phyloP scores from a whole-genome alignment of 1,139 yeast genomes.

The Sugiyamaella grinbergsii region DNA sequence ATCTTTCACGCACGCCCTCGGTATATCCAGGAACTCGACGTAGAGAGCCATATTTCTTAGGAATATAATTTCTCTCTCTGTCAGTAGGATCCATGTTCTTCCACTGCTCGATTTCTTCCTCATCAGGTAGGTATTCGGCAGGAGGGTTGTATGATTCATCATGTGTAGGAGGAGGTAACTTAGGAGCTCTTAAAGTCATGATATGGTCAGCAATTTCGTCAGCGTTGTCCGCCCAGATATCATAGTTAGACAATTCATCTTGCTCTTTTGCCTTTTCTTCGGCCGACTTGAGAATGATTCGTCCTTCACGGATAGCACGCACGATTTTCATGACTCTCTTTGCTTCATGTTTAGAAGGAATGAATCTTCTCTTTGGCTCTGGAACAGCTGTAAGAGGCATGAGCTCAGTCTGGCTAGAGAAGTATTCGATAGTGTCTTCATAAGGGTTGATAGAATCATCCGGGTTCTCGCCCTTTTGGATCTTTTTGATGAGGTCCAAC shows the following conservation, averaged over 20 bases:
- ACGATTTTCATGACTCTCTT: conserved; percentile 95
- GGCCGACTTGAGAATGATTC: conserved; percentile 67
- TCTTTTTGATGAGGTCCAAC: conserved; percentile 80
- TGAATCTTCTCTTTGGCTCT: conserved; percentile 95
- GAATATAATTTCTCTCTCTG: conserved; percentile 75
- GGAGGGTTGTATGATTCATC: conserved; percentile 98
- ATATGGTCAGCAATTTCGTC: conserved; percentile 69
- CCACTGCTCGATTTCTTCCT: conserved; percentile 78
- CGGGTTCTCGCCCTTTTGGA: conserved; percentile 82
- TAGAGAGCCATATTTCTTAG: conserved; percentile 77
- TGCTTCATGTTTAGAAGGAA: conserved; percentile 96
- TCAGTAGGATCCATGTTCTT: conserved; percentile 71
- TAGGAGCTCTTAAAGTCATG: conserved; percentile 94
- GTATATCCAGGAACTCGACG: conserved; percentile 94
- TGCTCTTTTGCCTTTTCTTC: conserved; percentile 43
- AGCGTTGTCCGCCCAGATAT: conserved; percentile 77
- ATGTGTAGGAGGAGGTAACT: conserved; percentile 91
- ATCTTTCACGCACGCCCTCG: conserved; percentile 82
- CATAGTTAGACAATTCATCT: conserved; percentile 56
- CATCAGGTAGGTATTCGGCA: conserved; percentile 80
- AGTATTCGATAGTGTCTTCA: conserved; percentile 95
- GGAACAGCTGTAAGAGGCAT: conserved; percentile 94
- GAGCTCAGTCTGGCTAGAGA: conserved; percentile 78
- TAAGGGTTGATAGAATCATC: conserved; percentile 83
- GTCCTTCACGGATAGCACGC: conserved; percentile 92